Conservation (phyloP, 164 flowering plant genomes). For the Umbilicus rupestris region DNA sequence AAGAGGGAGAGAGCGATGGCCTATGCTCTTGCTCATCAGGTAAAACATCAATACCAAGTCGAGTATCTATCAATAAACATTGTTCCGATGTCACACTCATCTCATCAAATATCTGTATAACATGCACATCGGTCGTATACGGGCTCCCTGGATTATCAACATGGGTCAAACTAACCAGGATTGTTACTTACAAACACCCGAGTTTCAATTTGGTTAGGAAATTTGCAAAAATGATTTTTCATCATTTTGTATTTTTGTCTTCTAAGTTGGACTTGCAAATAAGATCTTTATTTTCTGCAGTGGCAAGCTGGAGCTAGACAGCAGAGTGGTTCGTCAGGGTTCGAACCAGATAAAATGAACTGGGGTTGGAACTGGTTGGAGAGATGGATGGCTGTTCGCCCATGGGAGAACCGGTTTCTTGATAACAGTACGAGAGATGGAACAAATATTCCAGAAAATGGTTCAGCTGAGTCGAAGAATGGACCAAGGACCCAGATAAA, state of each 20-base stretch:
- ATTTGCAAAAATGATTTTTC: neutral
- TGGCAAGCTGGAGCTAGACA: constrained; percentile 97
- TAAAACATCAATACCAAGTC: constrained; percentile 13
- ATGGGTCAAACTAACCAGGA: no score
- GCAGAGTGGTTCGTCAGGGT: constrained; percentile 46
- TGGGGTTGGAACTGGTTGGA: constrained; percentile 99
- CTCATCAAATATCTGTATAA: no score
- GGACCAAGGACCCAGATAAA: constrained; percentile 26
- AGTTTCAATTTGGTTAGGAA: neutral
- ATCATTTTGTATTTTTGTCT: neutral
- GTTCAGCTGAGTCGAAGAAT: constrained; percentile 31
- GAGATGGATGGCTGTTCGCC: constrained; percentile 99
- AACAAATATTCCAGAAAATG: constrained; percentile 42
- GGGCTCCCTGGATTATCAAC: no score
- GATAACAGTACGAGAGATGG: constrained; percentile 75
- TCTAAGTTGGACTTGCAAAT: no score
- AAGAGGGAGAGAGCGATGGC: constrained; percentile 99
- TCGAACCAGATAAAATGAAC: constrained; percentile 91
- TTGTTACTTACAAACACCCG: neutral
- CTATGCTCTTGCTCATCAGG: constrained; percentile 97
- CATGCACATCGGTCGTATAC: no score
- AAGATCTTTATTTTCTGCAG: constrained; percentile 37
- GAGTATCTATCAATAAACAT: no score
- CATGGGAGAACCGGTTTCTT: constrained; percentile 93
- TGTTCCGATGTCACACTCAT: no score